phyloP scores from a whole-genome alignment of 106 monocot species.

The Gastrodia elata region DNA sequence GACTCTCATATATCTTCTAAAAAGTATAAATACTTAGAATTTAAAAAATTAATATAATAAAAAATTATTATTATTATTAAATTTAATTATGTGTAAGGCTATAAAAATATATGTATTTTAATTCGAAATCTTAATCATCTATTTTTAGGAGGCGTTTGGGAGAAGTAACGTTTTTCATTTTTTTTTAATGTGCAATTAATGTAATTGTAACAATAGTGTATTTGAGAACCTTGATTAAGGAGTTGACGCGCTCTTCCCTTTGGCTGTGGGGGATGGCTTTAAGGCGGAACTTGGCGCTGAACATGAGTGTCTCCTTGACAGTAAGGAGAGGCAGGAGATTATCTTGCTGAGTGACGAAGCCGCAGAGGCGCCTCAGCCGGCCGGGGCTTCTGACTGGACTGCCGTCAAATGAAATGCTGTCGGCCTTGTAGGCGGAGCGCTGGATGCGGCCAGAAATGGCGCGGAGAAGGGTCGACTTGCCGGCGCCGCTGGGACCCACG shows the following conservation, averaged over 20 bases:
- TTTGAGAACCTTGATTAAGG: constrained; percentile 18
- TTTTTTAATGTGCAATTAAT: no score
- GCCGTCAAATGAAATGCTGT: constrained; percentile 33
- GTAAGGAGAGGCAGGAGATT: constrained; percentile 94
- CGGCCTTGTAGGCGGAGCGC: constrained; percentile 15
- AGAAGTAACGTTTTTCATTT: no score
- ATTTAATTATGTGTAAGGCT: no score
- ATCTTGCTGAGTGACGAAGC: constrained; percentile 86
- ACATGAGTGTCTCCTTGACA: constrained; percentile 80
- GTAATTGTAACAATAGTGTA: no score
- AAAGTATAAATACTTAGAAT: no score
- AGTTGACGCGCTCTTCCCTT: constrained; percentile 39
- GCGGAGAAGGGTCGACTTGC: constrained; percentile 91
- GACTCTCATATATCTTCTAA: no score
- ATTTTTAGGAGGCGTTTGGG: no score
- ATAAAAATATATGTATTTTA: no score
- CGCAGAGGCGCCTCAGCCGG: constrained; percentile 49
- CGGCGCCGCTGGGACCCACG: constrained; percentile 90
- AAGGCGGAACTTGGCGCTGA: constrained; percentile 65
- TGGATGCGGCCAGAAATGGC: constrained; percentile 51
- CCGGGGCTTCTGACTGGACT: constrained; percentile 20
- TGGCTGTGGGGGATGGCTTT: constrained; percentile 16
- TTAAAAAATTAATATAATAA: no score
- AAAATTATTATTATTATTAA: no score
- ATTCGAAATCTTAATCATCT: no score